Conservation (phyloP, 345 rosid species). For the Leavenworthia alabamica region DNA sequence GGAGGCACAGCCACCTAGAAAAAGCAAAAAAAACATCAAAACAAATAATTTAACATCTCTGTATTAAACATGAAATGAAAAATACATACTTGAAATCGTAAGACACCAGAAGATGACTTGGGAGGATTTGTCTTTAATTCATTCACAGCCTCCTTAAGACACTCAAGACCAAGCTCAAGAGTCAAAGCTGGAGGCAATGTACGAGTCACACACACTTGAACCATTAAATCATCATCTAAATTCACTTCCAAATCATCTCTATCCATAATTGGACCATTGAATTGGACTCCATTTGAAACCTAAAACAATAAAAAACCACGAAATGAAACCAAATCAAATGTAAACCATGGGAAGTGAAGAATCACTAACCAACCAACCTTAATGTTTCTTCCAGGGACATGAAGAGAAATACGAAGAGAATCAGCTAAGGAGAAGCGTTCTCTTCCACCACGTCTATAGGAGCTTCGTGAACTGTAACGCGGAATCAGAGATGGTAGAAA, state of each 20-base stretch:
- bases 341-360: neutral
- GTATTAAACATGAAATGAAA: neutral
- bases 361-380: constrained; percentile 2
- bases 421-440: constrained; percentile 20
- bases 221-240: constrained; percentile 45
- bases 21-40: neutral
- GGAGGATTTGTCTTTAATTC: constrained; percentile 63
- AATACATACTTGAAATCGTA: constrained; percentile 68
- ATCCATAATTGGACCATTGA: constrained; percentile 49
- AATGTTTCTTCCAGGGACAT: constrained; percentile 6
- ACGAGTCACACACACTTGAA: constrained; percentile 60
- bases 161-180: constrained; percentile 55
- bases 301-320: constrained; percentile 10
- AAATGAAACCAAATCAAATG: neutral
- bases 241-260: constrained; percentile 24
- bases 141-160: constrained; percentile 51
- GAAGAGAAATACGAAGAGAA: constrained; percentile 21
- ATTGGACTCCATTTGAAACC: constrained; percentile 44
- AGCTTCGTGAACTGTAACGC: constrained; percentile 9
- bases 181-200: constrained; percentile 79
- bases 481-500: constrained; percentile 18
- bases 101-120: constrained; percentile 41
- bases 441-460: constrained; percentile 8
- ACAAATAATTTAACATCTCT: neutral
- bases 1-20: constrained; percentile 84